These are phyloP conservation scores for Epichloe gansuensis DNA, from an alignment of 2,329 filamentous ascomycete genomes.

Conservation along the genomic window DNA sequence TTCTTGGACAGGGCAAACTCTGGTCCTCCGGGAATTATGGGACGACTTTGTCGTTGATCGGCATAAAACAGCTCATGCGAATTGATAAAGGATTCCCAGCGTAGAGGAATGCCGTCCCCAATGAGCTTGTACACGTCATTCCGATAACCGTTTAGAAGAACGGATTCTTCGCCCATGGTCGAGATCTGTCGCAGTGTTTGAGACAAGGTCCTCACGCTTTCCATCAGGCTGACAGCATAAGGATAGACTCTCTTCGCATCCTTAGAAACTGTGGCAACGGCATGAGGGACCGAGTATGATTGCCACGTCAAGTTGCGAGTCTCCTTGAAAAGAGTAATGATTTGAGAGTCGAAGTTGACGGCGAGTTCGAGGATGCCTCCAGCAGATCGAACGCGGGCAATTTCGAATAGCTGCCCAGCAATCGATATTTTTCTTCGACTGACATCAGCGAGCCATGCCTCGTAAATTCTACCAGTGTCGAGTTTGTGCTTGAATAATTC, in stretches of 20 bases:
- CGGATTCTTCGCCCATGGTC: constrained; percentile 75
- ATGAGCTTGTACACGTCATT: constrained; percentile 81
- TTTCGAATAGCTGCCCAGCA: constrained; percentile 80
- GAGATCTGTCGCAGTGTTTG: constrained; percentile 78
- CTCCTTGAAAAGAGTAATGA: constrained; percentile 97
- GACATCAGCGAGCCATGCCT: constrained; percentile 89
- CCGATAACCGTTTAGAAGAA: constrained; percentile 79
- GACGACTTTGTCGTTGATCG: constrained; percentile 33
- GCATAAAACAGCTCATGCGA: constrained; percentile 76
- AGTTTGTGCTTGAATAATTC: constrained; percentile 93
- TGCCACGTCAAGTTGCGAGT: constrained; percentile 93
- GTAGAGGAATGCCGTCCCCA: constrained; percentile 72
- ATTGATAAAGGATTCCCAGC: constrained; percentile 97
- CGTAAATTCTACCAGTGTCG: constrained; percentile 84
- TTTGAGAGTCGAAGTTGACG: constrained; percentile 94
- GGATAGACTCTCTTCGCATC: constrained; percentile 98
- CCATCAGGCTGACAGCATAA: constrained; percentile 95
- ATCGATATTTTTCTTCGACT: constrained; percentile 82
- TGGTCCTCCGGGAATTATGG: constrained; percentile 22
- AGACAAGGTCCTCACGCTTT: constrained; percentile 86
- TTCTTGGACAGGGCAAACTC: constrained; percentile 36
- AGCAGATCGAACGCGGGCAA: constrained; percentile 76
- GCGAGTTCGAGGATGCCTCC: constrained; percentile 78
- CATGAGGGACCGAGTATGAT: constrained; percentile 85
- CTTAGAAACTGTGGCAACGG: constrained; percentile 90